A percentile compares a stretch with the other conserved stretches of the same genome.
These are phyloP conservation scores for Hortiboletus rubellus DNA, from an alignment of 1,284 basidiomycete genomes.

Conservation along the genomic window DNA sequence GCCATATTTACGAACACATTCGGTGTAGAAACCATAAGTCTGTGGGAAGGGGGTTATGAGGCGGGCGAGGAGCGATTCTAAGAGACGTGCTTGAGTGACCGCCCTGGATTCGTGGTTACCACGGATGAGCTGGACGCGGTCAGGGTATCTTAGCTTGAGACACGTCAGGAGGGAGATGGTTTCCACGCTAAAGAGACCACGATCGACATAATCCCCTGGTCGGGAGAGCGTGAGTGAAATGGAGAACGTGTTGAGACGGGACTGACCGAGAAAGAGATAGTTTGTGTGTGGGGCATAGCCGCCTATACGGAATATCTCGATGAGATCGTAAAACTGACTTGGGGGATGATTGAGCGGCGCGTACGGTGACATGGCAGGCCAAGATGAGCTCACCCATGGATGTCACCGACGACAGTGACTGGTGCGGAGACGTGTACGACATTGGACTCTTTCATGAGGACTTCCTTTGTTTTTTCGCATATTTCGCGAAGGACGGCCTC, in stretches of 20 bases:
- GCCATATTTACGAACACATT: conserved; percentile 98
- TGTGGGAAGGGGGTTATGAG: conserved; percentile 39
- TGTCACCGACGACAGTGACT: conserved; percentile 99
- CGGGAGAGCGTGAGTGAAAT: conserved; percentile 7
- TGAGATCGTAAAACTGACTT: conserved; percentile 99
- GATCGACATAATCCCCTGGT: conserved; percentile 95
- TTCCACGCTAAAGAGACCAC: conserved; percentile 97
- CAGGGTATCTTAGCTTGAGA: conserved; percentile 95
- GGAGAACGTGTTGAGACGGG: not conserved
- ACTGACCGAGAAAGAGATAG: conserved; percentile 92
- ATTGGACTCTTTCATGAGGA: conserved; percentile 98
- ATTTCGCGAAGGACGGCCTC: conserved; percentile 93
- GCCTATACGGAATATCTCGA: conserved; percentile 99
- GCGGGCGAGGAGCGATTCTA: conserved; percentile 18
- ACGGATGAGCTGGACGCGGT: conserved; percentile 94
- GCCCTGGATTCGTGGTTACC: conserved; percentile 99
- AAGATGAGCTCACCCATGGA: conserved; percentile 82
- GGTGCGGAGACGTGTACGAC: conserved; percentile 97
- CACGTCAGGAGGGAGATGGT: conserved; percentile 97
- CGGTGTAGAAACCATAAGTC: conserved; percentile 99
- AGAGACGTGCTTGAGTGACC: conserved; percentile 83
- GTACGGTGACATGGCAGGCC: conserved; percentile 8
- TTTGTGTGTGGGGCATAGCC: conserved; percentile 96
- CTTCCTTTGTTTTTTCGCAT: conserved; percentile 98
- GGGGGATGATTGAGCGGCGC: conserved; percentile 33